These are phyloP conservation scores for Besnoitia besnoiti DNA, from an alignment of 169 alveolate genomes.

Conservation along the genomic window DNA sequence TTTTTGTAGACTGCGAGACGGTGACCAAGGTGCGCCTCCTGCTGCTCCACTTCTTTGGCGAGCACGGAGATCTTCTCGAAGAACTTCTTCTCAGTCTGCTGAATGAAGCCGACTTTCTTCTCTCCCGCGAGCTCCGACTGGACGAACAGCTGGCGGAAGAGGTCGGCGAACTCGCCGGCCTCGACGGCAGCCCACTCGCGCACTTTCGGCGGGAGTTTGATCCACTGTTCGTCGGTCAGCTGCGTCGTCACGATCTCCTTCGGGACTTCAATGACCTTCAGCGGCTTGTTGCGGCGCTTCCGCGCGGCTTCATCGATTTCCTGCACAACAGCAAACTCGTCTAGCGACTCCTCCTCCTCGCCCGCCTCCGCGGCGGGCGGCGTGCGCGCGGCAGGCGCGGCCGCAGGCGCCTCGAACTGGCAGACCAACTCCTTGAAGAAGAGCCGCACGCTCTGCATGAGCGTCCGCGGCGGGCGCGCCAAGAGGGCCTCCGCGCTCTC, in stretches of 20 bases:
- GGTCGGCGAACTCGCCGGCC: conserved; percentile 35
- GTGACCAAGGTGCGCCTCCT: conserved; percentile 57
- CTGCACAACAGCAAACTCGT: conserved; percentile 3
- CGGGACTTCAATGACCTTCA: conserved; percentile 55
- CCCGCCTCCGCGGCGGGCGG: neutral
- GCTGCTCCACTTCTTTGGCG: conserved; percentile 59
- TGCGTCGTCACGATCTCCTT: conserved; percentile 51
- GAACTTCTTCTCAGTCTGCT: conserved; percentile 44
- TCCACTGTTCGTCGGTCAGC: conserved; percentile 53
- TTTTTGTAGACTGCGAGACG: conserved; percentile 46
- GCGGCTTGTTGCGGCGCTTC: conserved; percentile 42
- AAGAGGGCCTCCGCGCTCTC: conserved; percentile 40
- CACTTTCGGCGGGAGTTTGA: conserved; percentile 32
- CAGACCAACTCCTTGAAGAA: conserved; percentile 18
- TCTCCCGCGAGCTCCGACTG: conserved; percentile 4
- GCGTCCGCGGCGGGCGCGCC: neutral
- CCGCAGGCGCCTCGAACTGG: neutral
- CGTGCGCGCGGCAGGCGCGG: neutral
- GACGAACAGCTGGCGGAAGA: conserved; percentile 42
- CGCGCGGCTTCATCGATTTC: conserved; percentile 15
- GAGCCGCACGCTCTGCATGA: neutral
- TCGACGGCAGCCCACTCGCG: conserved; percentile 40
- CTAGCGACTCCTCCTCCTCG: conserved; percentile 19
- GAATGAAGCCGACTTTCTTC: neutral
- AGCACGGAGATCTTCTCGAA: conserved; percentile 35